Base-by-base conservation (phyloP, 257 asterid genomes). In the Oldenlandia corymbosa region DNA sequence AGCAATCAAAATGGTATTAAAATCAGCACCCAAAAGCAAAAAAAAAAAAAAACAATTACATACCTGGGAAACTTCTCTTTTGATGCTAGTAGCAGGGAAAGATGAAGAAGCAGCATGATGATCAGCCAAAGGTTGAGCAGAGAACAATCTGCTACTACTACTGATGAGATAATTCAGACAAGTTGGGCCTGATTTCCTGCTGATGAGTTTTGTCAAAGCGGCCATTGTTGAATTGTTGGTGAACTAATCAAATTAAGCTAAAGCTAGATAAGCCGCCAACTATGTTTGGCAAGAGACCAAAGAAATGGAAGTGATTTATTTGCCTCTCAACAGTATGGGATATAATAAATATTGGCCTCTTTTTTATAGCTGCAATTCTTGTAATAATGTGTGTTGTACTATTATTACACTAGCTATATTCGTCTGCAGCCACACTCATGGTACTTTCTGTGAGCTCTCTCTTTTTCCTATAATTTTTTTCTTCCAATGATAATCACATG, bases 11-110 rank as follows among this genome's bases (percentile, higher is more conserved):
- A 34, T 34, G 6, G 6, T 9, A 34, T 34, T 34, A 34, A 34
- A 34, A 34, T 34, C 39, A 34, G 39, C 39, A 3, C 39, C n/a
- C n/a, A n/a, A n/a, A n/a, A n/a, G n/a, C n/a, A n/a, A 34, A 34
- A 34, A 34, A 34, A 34, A 34, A 34, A 9, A 34, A 9, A 9
- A 34, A 34, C 4, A 26, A 13, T n/a, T 7, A 34, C 9, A n/a
- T 50, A 91, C 99, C 78, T 87, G 88, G 58, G 95, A 84, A 41
- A 73, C 97, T 60, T 92, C 77, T 62, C 65, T 81, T 82, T 79
- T 89, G 90, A 92, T 89, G 28, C 81, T 81, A 79, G 97, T 92
- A 49, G 79, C 87, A 12, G 99, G 95, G 47, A 81, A 84, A 61
- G 96, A 46, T 68, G 90, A 73, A 43, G 84, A 50, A 61, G 16